Conservation (phyloP, 495 filamentous ascomycete species). For the Astrothelium macrocarpum region DNA sequence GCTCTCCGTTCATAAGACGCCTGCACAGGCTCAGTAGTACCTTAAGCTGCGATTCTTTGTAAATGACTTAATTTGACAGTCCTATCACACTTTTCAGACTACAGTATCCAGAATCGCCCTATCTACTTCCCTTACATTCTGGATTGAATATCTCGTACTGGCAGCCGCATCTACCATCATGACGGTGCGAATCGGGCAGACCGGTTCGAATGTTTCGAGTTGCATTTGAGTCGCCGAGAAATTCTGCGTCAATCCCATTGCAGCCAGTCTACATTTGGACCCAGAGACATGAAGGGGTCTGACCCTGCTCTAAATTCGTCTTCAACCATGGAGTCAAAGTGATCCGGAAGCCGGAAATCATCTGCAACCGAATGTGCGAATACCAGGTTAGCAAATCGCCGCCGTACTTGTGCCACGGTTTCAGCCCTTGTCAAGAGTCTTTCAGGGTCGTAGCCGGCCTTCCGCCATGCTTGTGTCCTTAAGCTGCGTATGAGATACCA, state of each 20-base stretch:
- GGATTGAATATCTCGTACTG: neutral
- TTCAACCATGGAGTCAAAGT: neutral
- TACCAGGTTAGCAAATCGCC: slow-evolving; percentile 1
- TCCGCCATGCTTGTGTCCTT: slow-evolving; percentile 11
- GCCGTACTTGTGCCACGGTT: neutral
- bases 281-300: slow-evolving; percentile 2
- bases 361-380: neutral
- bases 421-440: slow-evolving; percentile 4
- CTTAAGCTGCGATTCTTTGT: neutral
- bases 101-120: too few relatives aligned
- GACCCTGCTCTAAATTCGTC: neutral
- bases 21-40: too few relatives aligned
- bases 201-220: neutral
- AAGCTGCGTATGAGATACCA: slow-evolving; percentile 10
- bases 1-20: too few relatives aligned
- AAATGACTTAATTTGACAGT: neutral
- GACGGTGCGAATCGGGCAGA: neutral
- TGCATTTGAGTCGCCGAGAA: neutral
- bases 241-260: neutral
- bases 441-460: slow-evolving; percentile 5
- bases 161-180: neutral
- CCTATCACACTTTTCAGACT: neutral
- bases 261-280: neutral
- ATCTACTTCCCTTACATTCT: too few relatives aligned
- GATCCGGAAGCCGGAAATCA: neutral